Conservation (phyloP, 352 stramenopile species). For the Phytophthora capsici region DNA sequence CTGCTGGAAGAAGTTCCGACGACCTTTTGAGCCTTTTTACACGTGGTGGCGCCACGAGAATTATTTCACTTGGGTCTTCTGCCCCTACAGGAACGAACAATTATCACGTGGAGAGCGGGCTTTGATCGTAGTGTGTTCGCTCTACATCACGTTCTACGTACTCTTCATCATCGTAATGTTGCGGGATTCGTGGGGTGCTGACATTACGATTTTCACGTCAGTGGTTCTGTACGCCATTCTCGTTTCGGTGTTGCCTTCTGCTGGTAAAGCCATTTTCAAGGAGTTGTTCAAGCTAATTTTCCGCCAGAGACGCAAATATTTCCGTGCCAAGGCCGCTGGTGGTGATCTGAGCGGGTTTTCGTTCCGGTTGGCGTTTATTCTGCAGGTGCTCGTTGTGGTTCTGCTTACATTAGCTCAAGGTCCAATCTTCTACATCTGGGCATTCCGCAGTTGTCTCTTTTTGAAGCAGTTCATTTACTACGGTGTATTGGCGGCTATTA, state of each 20-base stretch:
- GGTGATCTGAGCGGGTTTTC: slow-evolving; percentile 56
- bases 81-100: slow-evolving; percentile 69
- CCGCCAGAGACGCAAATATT: slow-evolving; percentile 71
- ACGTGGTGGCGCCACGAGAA: slow-evolving; percentile 84
- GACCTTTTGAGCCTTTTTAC: slow-evolving; percentile 71
- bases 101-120: slow-evolving; percentile 59
- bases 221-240: slow-evolving; percentile 62
- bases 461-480: slow-evolving; percentile 73
- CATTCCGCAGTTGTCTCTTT: slow-evolving; percentile 62
- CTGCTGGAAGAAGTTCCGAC: slow-evolving; percentile 74
- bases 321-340: slow-evolving; percentile 51
- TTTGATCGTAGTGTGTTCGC: slow-evolving; percentile 71
- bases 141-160: slow-evolving; percentile 84
- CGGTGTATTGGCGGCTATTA: slow-evolving; percentile 54
- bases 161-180: slow-evolving; percentile 76
- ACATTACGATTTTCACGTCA: slow-evolving; percentile 47
- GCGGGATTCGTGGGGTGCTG: slow-evolving; percentile 42
- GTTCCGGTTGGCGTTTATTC: slow-evolving; percentile 62
- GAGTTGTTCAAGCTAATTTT: slow-evolving; percentile 86
- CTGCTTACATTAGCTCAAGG: slow-evolving; percentile 60
- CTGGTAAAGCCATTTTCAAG: slow-evolving; percentile 75
- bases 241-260: slow-evolving; percentile 56
- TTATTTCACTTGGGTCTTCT: slow-evolving; percentile 83
- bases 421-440: slow-evolving; percentile 77
- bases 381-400: slow-evolving; percentile 58